Percentiles rank a stretch among this genome's conserved stretches.
phyloP scores from a whole-genome alignment of 73 alveolate species.

The Uronychia setigera region DNA sequence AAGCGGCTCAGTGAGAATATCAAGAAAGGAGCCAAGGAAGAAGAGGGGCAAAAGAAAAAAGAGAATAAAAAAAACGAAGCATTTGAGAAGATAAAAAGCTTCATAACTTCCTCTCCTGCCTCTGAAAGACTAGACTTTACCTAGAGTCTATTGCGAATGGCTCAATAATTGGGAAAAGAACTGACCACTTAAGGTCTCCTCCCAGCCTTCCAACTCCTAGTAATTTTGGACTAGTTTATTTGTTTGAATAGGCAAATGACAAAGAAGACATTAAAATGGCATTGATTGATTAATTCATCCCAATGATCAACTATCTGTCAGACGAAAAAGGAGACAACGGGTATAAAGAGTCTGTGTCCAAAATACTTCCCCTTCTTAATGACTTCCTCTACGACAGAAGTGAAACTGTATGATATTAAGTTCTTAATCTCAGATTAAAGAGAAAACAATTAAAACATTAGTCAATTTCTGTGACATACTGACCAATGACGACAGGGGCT shows the following conservation, averaged over 20 bases:
- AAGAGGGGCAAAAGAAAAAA: slow-evolving; percentile 40
- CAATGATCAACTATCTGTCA: slow-evolving; percentile 37
- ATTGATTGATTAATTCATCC: slow-evolving; percentile 53
- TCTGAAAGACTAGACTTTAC: slow-evolving; percentile 68
- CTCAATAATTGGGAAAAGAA: slow-evolving; percentile 52
- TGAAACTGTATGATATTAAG: slow-evolving; percentile 15
- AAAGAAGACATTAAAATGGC: slow-evolving; percentile 62
- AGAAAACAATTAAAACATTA: slow-evolving; percentile 55
- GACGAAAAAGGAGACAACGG: slow-evolving; percentile 48
- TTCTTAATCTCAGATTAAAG: slow-evolving; percentile 21
- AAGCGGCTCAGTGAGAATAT: slow-evolving; percentile 61
- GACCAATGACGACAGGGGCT: slow-evolving; percentile 46
- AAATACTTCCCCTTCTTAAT: slow-evolving; percentile 54
- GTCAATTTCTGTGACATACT: slow-evolving; percentile 53
- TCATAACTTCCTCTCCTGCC: slow-evolving; percentile 44
- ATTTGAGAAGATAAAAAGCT: slow-evolving; percentile 57
- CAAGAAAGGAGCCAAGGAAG: slow-evolving; percentile 13
- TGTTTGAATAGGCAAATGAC: slow-evolving; percentile 50
- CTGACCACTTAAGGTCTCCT: slow-evolving; percentile 53
- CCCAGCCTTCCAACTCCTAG: slow-evolving; percentile 48
- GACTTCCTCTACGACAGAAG: slow-evolving; percentile 55
- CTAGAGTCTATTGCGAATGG: slow-evolving; percentile 57
- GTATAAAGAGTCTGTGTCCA: slow-evolving; percentile 40
- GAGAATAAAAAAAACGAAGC: slow-evolving; percentile 40
- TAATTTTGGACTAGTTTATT: too few species aligned